These are phyloP conservation scores for Ceratocystis alfenasii DNA, from an alignment of 2,329 filamentous ascomycete species.

Conservation along the genomic window DNA sequence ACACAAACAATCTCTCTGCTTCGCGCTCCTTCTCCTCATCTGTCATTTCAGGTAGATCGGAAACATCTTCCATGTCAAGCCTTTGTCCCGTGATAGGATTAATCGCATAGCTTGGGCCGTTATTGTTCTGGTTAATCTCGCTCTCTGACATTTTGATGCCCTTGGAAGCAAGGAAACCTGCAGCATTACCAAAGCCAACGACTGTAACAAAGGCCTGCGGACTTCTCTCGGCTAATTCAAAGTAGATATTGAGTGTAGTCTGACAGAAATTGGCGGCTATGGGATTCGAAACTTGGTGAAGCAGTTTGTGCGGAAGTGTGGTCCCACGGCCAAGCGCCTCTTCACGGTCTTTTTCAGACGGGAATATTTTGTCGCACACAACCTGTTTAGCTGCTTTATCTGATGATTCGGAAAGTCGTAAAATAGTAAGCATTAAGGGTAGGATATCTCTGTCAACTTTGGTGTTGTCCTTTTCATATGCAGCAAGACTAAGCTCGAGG, in stretches of 20 bases:
- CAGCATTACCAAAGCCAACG: slow-evolving; percentile 87
- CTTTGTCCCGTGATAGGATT: slow-evolving; percentile 86
- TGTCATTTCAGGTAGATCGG: slow-evolving; percentile 62
- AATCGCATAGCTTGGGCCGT: slow-evolving; percentile 37
- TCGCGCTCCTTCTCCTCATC: slow-evolving; percentile 85
- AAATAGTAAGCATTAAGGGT: slow-evolving; percentile 21
- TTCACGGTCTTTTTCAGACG: slow-evolving; percentile 62
- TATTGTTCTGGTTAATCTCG: slow-evolving; percentile 19
- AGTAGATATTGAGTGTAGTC: slow-evolving; percentile 66
- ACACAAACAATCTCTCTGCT: slow-evolving; percentile 75
- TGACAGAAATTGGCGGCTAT: slow-evolving; percentile 59
- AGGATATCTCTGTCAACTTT: slow-evolving; percentile 19
- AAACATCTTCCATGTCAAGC: slow-evolving; percentile 51
- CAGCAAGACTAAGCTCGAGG: slow-evolving; percentile 13
- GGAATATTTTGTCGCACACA: slow-evolving; percentile 59
- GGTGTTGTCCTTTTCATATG: slow-evolving; percentile 18
- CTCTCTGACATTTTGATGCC: slow-evolving; percentile 25
- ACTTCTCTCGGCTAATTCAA: slow-evolving; percentile 74
- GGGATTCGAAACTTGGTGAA: slow-evolving; percentile 66
- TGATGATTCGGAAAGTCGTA: slow-evolving; percentile 21
- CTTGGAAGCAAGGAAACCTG: slow-evolving; percentile 65
- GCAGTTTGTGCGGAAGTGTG: slow-evolving; percentile 61
- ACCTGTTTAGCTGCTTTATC: slow-evolving; percentile 34
- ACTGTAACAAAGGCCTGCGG: slow-evolving; percentile 73
- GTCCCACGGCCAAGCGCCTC: slow-evolving; percentile 64